Conservation (phyloP, 1,139 yeast genomes). For the Candida sp. region DNA sequence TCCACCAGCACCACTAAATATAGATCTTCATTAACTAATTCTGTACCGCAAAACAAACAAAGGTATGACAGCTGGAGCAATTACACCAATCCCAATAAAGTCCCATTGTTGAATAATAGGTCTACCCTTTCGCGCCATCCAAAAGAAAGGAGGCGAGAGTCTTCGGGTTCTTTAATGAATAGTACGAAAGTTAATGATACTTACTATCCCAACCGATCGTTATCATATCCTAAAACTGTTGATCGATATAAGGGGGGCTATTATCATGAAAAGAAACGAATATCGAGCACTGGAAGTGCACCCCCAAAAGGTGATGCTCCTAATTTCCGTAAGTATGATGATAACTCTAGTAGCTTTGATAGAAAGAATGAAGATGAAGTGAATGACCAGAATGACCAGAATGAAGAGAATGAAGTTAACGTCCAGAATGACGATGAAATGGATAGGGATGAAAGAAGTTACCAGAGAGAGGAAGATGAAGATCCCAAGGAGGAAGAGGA, state of each 20-base stretch:
- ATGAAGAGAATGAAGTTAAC: slow-evolving; percentile 4
- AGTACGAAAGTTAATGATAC: slow-evolving; percentile 23
- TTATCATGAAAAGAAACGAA: slow-evolving; percentile 3
- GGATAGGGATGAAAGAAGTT: background rate
- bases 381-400: background rate
- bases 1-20: slow-evolving; percentile 13
- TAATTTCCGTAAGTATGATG: background rate
- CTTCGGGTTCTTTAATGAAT: slow-evolving; percentile 20
- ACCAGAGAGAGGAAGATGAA: slow-evolving; percentile 3
- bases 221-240: slow-evolving; percentile 10
- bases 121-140: slow-evolving; percentile 15
- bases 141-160: slow-evolving; percentile 24
- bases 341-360: slow-evolving; percentile 3
- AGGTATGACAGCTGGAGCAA: slow-evolving; percentile 7
- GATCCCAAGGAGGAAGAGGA: slow-evolving; percentile 8
- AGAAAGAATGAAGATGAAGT: slow-evolving; percentile 5
- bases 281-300: background rate
- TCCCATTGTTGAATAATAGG: slow-evolving; percentile 1
- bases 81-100: slow-evolving; percentile 2
- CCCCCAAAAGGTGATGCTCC: background rate
- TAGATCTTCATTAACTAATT: slow-evolving; percentile 14
- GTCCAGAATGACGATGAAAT: slow-evolving; percentile 4
- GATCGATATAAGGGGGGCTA: slow-evolving; percentile 6
- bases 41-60: slow-evolving; percentile 7
- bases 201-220: slow-evolving; percentile 23